Conservation (phyloP, 768 basidiomycete genomes). For the Trametopsis cervina region DNA sequence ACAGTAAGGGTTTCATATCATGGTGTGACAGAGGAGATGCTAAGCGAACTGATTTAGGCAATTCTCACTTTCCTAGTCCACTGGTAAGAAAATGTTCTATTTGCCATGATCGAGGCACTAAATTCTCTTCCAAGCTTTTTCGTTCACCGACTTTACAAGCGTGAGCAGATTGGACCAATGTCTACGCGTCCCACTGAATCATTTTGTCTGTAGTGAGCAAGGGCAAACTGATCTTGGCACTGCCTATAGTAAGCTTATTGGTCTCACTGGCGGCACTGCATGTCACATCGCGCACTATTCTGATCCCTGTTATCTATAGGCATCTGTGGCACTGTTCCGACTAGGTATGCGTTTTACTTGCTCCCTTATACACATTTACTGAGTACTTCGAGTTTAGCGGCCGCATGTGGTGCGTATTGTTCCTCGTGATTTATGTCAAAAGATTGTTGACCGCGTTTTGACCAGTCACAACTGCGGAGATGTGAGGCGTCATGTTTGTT, state of each 20-base stretch:
- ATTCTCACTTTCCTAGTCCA: constrained; percentile 22
- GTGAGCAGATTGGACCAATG: constrained; percentile 5
- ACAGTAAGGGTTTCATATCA: constrained; percentile 13
- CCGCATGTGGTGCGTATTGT: constrained; percentile 7
- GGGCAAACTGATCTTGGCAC: constrained; percentile 13
- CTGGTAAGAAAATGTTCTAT: constrained; percentile 18
- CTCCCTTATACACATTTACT: not conserved
- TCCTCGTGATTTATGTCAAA: not conserved
- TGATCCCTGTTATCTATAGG: too few relatives aligned
- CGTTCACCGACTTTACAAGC: constrained; percentile 17
- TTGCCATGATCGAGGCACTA: not conserved
- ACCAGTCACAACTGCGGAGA: constrained; percentile 6
- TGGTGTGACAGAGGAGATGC: not conserved
- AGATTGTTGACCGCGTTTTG: not conserved
- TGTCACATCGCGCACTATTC: too few relatives aligned
- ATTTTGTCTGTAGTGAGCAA: constrained; percentile 15
- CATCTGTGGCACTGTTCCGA: constrained; percentile 6
- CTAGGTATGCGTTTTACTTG: constrained; percentile 1
- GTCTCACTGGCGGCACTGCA: too few relatives aligned
- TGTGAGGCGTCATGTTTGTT: not conserved
- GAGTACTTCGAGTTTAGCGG: not conserved
- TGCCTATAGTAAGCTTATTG: constrained; percentile 9
- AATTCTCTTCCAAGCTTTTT: constrained; percentile 19
- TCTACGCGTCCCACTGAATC: not conserved
- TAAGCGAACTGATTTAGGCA: constrained; percentile 14